These are phyloP conservation scores for Carallia pectinifolia DNA, from an alignment of 345 rosid species.

Conservation along the genomic window DNA sequence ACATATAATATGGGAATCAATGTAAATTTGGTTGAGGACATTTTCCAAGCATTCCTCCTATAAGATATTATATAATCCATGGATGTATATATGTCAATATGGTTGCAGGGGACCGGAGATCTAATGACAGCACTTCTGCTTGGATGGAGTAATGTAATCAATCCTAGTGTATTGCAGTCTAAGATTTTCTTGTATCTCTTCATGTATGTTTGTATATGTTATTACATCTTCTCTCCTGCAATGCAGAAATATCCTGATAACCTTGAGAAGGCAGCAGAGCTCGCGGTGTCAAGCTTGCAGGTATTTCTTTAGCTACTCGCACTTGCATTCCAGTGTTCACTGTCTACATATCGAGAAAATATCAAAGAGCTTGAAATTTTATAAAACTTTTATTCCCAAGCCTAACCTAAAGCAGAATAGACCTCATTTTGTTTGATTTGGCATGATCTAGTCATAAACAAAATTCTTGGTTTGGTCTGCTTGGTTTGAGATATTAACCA, in stretches of 20 bases:
- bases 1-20: no score
- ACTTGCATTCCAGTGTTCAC: no score
- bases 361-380: neutral
- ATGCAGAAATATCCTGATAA: slow-evolving; percentile 81
- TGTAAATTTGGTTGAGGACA: no score
- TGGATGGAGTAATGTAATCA: slow-evolving; percentile 95
- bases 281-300: slow-evolving; percentile 97
- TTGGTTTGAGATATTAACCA: no score
- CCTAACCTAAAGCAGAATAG: no score
- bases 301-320: slow-evolving; percentile 24
- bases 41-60: no score
- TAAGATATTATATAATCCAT: no score
- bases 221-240: slow-evolving; percentile 11
- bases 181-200: neutral
- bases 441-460: no score
- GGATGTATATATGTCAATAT: no score
- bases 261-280: slow-evolving; percentile 90
- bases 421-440: no score
- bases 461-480: no score
- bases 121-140: slow-evolving; percentile 94
- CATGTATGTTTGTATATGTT: neutral
- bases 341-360: no score
- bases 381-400: neutral
- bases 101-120: slow-evolving; percentile 88
- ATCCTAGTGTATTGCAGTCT: slow-evolving; percentile 5